phyloP scores from a whole-genome alignment of 2,329 filamentous ascomycete genomes.

The Cladosporium austrohemisphaericum region DNA sequence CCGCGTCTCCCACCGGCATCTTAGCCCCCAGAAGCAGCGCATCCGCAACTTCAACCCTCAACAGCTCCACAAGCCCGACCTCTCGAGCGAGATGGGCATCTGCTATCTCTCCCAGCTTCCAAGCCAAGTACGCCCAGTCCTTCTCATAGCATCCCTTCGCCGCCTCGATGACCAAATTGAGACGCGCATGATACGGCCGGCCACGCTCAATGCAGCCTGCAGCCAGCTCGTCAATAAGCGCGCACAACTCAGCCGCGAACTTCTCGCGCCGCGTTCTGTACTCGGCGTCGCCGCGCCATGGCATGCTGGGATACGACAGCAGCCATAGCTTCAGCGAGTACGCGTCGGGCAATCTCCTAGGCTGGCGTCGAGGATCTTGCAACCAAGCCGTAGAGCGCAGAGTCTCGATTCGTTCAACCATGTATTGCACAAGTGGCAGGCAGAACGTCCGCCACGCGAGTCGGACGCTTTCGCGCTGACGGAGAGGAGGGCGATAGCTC shows the following conservation, averaged over 20 bases:
- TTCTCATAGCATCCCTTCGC: slow-evolving; percentile 12
- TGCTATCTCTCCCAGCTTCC: background rate
- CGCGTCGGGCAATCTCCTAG: slow-evolving; percentile 20
- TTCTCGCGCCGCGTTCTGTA: background rate
- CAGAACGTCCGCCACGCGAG: slow-evolving; percentile 13
- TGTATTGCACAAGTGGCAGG: slow-evolving; percentile 18
- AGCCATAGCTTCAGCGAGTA: slow-evolving; percentile 29
- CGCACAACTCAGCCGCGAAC: background rate
- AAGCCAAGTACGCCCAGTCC: slow-evolving; percentile 2
- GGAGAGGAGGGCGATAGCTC: slow-evolving; percentile 3
- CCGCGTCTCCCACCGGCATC: background rate
- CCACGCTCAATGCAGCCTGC: background rate
- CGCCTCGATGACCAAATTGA: background rate
- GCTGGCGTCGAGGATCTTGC: slow-evolving; percentile 13
- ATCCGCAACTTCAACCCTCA: slow-evolving; percentile 1
- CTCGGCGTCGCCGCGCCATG: background rate
- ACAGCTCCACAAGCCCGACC: background rate
- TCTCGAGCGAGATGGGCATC: background rate
- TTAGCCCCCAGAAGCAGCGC: background rate
- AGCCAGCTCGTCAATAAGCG: background rate
- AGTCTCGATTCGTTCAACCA: slow-evolving; percentile 17
- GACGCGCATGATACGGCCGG: slow-evolving; percentile 4
- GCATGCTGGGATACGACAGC: slow-evolving; percentile 23
- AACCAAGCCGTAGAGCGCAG: slow-evolving; percentile 20
- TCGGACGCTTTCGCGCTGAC: background rate